Base-by-base conservation (phyloP, 495 filamentous ascomycete genomes). In the Cairneyella variabilis region DNA sequence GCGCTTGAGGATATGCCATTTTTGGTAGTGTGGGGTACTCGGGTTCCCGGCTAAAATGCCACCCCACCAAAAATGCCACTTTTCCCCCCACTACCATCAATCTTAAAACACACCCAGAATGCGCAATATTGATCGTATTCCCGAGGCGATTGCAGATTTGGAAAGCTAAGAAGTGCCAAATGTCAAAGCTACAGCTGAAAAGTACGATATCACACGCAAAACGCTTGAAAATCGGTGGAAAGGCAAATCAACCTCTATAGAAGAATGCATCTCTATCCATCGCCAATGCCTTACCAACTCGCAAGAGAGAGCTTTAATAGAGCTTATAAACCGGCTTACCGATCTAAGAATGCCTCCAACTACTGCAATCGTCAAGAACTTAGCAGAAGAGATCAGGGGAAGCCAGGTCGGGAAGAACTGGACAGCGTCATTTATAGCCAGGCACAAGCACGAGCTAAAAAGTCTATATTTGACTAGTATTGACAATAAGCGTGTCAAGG, bases 401-500 rank as follows among this genome's bases (percentile, higher is more conserved):
- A 12, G 27, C 11, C 14, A 30, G 3, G 27, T 48, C 11, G 12
- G 9, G 12, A 41, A 41, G 34, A 51, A 41, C 34, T 41, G 20
- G 32, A 21, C 21, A 5, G 48, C 32, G 3, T 3, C 4, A 8
- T 51, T 51, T 26, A 20, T 51, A 3, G 7, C 5, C 8, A 5
- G 34, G 14, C 34, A 51, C 23, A 6, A 38, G 14, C n/a, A 41
- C 14, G 17, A 39, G 48, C 22, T 41, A 26, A 10, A 22, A 20
- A 51, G 34, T 51, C 20, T 22, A 8, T 51, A 51, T 41, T 26
- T 51, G 16, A 21, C 14, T 3, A 41, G 20, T 39, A 51, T 51
- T 16, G 48, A 51, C 22, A 26, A 14, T 7, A 39, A 26, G 23
- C 30, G 20, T 11, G 18, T 51, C 8, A 51, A 51, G 30, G 18